These are phyloP conservation scores for Microsporum canis DNA, from an alignment of 2,329 filamentous ascomycete genomes.

Conservation along the genomic window DNA sequence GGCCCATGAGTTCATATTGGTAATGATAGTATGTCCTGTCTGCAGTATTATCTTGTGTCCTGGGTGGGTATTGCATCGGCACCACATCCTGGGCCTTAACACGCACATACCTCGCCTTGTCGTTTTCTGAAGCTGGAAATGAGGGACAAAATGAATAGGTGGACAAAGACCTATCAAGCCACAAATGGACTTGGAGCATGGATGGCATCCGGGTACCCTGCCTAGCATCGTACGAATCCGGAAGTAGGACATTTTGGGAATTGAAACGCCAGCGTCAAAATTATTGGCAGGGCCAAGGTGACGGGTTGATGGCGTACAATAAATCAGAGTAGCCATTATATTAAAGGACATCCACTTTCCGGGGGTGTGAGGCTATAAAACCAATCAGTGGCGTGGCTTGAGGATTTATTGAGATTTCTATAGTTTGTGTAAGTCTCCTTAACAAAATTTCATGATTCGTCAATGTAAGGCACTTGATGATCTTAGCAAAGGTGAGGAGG, in stretches of 20 bases:
- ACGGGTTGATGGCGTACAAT: slow-evolving; percentile 1
- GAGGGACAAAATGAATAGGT: not conserved
- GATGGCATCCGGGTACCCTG: not conserved
- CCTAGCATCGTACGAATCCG: not conserved
- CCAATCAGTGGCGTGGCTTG: slow-evolving; percentile 6
- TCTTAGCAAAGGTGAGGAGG: slow-evolving; percentile 4
- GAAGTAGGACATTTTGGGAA: not conserved
- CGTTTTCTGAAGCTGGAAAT: not conserved
- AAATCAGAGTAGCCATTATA: slow-evolving; percentile 5
- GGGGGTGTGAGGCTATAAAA: slow-evolving; percentile 5
- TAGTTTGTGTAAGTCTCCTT: not conserved
- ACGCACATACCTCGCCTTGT: not conserved
- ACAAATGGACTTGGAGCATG: not conserved
- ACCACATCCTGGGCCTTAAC: not conserved
- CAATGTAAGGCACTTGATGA: slow-evolving; percentile 6
- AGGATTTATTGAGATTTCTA: not conserved
- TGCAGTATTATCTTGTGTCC: not conserved
- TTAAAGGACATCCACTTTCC: slow-evolving; percentile 2
- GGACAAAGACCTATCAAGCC: not conserved
- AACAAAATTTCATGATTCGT: slow-evolving; percentile 3
- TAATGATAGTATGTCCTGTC: not conserved
- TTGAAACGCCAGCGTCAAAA: not conserved
- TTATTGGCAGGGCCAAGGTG: not conserved
- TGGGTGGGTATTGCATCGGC: not conserved
- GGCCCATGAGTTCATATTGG: not conserved